Conservation (phyloP, 805 yeast genomes). For the Cyberlindnera misumaiensis region DNA sequence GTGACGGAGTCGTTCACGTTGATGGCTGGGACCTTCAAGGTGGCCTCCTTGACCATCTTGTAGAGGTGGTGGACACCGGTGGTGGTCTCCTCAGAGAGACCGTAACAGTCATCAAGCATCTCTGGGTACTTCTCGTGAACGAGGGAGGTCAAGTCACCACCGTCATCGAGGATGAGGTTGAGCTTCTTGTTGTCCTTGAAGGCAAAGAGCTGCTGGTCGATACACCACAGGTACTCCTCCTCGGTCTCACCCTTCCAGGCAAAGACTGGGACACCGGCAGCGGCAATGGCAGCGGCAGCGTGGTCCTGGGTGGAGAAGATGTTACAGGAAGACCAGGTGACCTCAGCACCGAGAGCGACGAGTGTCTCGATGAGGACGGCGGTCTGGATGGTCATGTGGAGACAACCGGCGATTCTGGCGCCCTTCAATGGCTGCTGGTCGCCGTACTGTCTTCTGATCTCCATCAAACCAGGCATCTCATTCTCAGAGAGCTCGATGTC, state of each 20-base stretch:
- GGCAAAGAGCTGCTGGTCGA: constrained; percentile 96
- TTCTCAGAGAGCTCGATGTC: constrained; percentile 98
- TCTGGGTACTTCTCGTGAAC: constrained; percentile 98
- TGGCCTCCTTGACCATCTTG: constrained; percentile 85
- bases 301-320: constrained; percentile 99
- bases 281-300: constrained; percentile 99
- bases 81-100: constrained; percentile 98
- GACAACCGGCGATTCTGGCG: constrained; percentile 98
- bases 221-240: constrained; percentile 99
- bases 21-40: constrained; percentile 96
- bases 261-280: constrained; percentile 97
- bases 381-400: constrained; percentile 99
- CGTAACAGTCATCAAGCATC: constrained; percentile 90
- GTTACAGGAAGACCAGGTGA: constrained; percentile 99
- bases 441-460: constrained; percentile 91
- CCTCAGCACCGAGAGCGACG: constrained; percentile 97
- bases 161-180: constrained; percentile 96
- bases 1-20: constrained; percentile 98
- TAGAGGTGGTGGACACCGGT: constrained; percentile 99
- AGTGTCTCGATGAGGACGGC: constrained; percentile 98
- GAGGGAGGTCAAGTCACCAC: constrained; percentile 96
- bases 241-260: constrained; percentile 99
- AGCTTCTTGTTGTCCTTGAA: constrained; percentile 94
- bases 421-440: constrained; percentile 92
- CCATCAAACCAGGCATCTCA: constrained; percentile 99